Base-by-base conservation (phyloP, 73 alveolate genomes). In the Tetrahymena malaccensis region DNA sequence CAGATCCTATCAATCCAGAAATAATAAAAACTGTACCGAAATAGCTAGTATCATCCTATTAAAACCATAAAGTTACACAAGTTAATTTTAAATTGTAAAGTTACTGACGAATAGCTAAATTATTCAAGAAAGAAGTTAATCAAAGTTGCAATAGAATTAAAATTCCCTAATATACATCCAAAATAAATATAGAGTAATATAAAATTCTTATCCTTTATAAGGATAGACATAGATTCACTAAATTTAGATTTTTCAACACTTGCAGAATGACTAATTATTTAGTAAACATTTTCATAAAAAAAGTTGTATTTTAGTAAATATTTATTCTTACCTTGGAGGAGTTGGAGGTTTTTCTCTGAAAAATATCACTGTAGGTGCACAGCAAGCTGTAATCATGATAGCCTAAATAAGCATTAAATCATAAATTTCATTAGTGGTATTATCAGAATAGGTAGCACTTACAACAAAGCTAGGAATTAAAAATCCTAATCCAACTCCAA, bases 401-500 rank as follows among this genome's bases (percentile, higher is more conserved):
- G 98, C 98, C 83, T 97, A 96, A 37, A 95, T 93, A 17, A 98
- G 43, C 89, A 98, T 94, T 35, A 97, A 95, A 27, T 95, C 85
- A 89, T 50, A 93, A 25, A 98, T 93, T 93, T 97, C 97, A 9
- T 50, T 31, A 85, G 96, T 97, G 43, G 98, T 97, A 38, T 96
- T 94, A 0, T 96, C 96, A 83, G 97, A 96, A 58, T 95, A 70
- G 17, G 21, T 31, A 70, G 38, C 97, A 44, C 96, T 95, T 6
- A 98, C 98, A 89, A 98, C 96, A 27, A 98, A 84, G 9, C 97
- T 94, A 35, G 99, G 99, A 22, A 95, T 93, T 34, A 98, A 96
- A 43, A 98, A 96, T 0, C 99, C 99, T 33, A 98, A 96, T 70
- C 98, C 98, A 34, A 93, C 97, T 2, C 99, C 99, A 15, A 98